These are phyloP conservation scores for Leccinum fibrillosum DNA, from an alignment of 768 basidiomycete genomes.

Conservation along the genomic window DNA sequence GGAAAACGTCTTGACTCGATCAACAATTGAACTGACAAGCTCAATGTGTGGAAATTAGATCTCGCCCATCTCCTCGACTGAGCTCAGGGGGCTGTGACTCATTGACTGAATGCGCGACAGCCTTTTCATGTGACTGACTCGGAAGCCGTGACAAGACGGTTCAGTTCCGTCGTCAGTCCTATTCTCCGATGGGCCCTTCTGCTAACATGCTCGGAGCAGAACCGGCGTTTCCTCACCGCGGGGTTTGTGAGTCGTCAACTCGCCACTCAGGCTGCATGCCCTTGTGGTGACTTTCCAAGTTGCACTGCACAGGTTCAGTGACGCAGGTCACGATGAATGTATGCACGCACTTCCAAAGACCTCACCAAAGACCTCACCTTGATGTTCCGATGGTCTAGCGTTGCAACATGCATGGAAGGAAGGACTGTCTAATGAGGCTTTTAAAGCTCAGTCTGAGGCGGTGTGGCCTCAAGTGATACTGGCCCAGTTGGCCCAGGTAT, in stretches of 20 bases:
- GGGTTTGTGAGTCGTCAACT: neutral
- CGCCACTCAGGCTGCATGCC: neutral
- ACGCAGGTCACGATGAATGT: neutral
- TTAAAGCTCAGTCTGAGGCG: slow-evolving; percentile 5
- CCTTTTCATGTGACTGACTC: too few species aligned
- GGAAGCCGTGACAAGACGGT: too few species aligned
- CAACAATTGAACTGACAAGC: too few species aligned
- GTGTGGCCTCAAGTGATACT: neutral
- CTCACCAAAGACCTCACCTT: neutral
- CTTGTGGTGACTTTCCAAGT: neutral
- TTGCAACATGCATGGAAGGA: slow-evolving; percentile 2
- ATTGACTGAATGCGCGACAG: too few species aligned
- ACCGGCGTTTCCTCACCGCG: neutral
- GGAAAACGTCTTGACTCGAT: too few species aligned
- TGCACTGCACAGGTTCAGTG: neutral
- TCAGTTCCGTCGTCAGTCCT: too few species aligned
- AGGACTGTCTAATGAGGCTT: neutral
- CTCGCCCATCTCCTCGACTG: too few species aligned
- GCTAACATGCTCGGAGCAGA: neutral
- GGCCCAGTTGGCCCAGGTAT: neutral
- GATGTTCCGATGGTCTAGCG: neutral
- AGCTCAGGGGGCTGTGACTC: too few species aligned
- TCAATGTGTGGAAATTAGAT: too few species aligned
- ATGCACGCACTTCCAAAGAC: neutral
- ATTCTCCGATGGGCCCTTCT: neutral